Conservation (phyloP, 177 flowering plant species). For the Vitis hybrid region DNA sequence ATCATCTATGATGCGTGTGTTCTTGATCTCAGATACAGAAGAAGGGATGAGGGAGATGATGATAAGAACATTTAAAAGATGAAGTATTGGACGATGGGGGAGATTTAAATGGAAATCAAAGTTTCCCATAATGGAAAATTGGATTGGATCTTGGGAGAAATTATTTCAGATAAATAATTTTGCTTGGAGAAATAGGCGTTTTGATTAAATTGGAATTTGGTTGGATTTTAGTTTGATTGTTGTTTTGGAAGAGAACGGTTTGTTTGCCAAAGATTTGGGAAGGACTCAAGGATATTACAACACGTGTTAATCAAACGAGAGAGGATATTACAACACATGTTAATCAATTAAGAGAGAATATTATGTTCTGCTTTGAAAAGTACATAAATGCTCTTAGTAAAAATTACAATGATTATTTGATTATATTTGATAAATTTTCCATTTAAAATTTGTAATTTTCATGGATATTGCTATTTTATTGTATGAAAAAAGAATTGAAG, state of each 20-base stretch:
- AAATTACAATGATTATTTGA: too few relatives aligned
- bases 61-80: slow-evolving; percentile 4
- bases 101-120: neutral
- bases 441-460: too few relatives aligned
- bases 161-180: neutral
- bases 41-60: slow-evolving; percentile 19
- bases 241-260: slow-evolving; percentile 22
- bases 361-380: too few relatives aligned
- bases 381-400: too few relatives aligned
- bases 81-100: neutral
- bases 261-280: slow-evolving; percentile 30
- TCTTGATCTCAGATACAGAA: slow-evolving; percentile 27
- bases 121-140: slow-evolving; percentile 9
- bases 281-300: neutral
- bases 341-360: too few relatives aligned
- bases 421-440: too few relatives aligned
- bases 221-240: slow-evolving; percentile 3
- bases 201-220: neutral
- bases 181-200: neutral
- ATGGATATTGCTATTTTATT: too few relatives aligned
- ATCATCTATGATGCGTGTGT: slow-evolving; percentile 27
- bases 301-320: too few relatives aligned
- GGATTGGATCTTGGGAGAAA: neutral
- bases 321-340: too few relatives aligned
- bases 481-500: too few relatives aligned